Conservation (phyloP, 2,329 filamentous ascomycete genomes). For the Talaromyces islandicus region DNA sequence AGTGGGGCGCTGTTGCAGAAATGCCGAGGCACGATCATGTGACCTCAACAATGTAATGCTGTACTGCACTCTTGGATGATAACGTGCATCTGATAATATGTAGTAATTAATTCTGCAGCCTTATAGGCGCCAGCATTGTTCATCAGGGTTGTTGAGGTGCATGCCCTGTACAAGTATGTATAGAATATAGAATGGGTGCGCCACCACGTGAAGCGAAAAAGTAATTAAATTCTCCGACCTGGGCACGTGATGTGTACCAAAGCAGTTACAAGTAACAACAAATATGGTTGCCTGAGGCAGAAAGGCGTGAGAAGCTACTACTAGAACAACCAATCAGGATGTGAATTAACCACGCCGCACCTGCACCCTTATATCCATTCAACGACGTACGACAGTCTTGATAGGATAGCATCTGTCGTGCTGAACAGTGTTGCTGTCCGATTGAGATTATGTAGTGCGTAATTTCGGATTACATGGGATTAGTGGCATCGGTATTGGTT, state of each 20-base stretch:
- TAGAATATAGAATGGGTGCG: too few species aligned
- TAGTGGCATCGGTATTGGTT: too few species aligned
- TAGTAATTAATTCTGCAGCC: background rate
- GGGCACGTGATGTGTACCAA: background rate
- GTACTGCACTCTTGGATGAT: background rate
- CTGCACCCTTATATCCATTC: too few species aligned
- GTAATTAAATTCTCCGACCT: background rate
- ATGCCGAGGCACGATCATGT: background rate
- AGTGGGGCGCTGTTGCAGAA: background rate
- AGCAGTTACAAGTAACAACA: too few species aligned
- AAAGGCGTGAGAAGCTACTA: background rate
- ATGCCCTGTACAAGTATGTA: too few species aligned
- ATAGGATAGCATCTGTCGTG: too few species aligned
- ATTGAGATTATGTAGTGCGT: too few species aligned
- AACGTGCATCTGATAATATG: background rate
- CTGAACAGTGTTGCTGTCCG: too few species aligned
- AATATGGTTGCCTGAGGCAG: background rate
- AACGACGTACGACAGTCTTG: too few species aligned
- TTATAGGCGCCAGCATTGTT: background rate
- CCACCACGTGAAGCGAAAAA: background rate
- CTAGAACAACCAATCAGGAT: background rate
- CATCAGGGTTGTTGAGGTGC: too few species aligned
- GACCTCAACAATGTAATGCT: background rate
- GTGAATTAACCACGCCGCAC: background rate
- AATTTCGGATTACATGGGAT: too few species aligned